Evolutionary conservation across 2,329 filamentous ascomycete genomes (phyloP).

Genomic region (Ilyonectria destructans): DNA sequence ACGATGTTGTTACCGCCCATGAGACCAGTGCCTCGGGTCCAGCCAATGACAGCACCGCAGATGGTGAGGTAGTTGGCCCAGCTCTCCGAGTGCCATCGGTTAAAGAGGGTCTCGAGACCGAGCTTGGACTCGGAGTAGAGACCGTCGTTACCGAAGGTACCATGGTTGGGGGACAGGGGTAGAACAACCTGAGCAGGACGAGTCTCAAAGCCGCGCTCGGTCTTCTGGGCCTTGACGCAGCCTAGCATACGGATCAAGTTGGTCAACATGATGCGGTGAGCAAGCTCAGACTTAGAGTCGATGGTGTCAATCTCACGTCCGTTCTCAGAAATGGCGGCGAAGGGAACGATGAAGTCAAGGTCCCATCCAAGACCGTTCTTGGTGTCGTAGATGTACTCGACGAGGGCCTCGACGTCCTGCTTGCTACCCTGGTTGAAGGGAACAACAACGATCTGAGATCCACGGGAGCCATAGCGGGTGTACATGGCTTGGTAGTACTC

Average conservation of each 20-base stretch:
- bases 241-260: slow-evolving; percentile 95
- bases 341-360: slow-evolving; percentile 94
- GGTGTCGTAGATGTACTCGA: slow-evolving; percentile 96
- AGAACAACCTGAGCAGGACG: slow-evolving; percentile 97
- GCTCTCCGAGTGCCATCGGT: slow-evolving; percentile 97
- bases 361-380: slow-evolving; percentile 99
- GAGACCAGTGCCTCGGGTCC: slow-evolving; percentile 97
- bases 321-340: slow-evolving; percentile 97
- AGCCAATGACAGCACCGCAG: slow-evolving; percentile 97
- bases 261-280: slow-evolving; percentile 99
- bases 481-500: slow-evolving; percentile 99
- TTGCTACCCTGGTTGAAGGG: slow-evolving; percentile 99
- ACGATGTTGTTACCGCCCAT: slow-evolving; percentile 99
- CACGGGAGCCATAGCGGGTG: slow-evolving; percentile 91
- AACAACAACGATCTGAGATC: slow-evolving; percentile 97
- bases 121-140: slow-evolving; percentile 99
- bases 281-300: slow-evolving; percentile 97
- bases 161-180: slow-evolving; percentile 96
- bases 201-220: slow-evolving; percentile 90
- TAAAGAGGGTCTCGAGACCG: slow-evolving; percentile 96
- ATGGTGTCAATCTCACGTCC: slow-evolving; percentile 97
- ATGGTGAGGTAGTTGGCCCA: slow-evolving; percentile 99
- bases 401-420: slow-evolving; percentile 94
- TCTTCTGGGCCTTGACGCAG: slow-evolving; percentile 92
- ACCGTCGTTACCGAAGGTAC: slow-evolving; percentile 97